Base-by-base conservation (phyloP, 1,284 basidiomycete species). In the Exobasidium rhododendri region DNA sequence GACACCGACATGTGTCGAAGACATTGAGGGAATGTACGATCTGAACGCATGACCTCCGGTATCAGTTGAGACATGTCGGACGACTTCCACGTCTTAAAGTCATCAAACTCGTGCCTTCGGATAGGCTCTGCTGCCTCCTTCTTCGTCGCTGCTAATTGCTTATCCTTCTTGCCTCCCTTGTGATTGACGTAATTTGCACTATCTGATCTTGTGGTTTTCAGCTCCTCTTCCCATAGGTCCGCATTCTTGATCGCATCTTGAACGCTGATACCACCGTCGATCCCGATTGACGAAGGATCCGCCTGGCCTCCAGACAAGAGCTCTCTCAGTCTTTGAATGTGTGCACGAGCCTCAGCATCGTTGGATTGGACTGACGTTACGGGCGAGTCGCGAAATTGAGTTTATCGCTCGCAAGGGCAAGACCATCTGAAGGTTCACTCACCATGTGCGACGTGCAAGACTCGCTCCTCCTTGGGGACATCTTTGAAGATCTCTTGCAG, bases 1-100 rank as follows among this genome's bases (percentile, higher is more conserved):
- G 84, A 83, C 55, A 86, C 74, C 63, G 82, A 80, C 63, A 85
- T 80, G n/a, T 81, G 75, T 63, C 81, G 81, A 45, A 85, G 80
- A 75, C 71, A 78, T 65, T 70, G 26, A 69, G 79, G 68, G 73
- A 81, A 62, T 70, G 66, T 32, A 20, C 75, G 72, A 47, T 67
- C 75, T 24, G 65, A 52, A 24, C 70, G 67, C 11, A 73, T 69
- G 3, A 69, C 68, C 4, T 71, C 63, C 40, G 82, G 81, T 29
- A 81, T 62, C 30, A 82, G 74, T 56, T 78, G 71, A 30, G 77
- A 69, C 13, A 82, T 71, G 17, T 63, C 60, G 17, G 59, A 54
- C 6, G 60, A 63, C 11, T 69, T 62, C 64, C 73, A 77, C 78
- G 80, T 81, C 32, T 75, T 70, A 71, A 82, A 84, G 28, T 82